These are phyloP conservation scores for Penicillium macrosclerotiorum DNA, from an alignment of 495 filamentous ascomycete genomes.

Conservation along the genomic window DNA sequence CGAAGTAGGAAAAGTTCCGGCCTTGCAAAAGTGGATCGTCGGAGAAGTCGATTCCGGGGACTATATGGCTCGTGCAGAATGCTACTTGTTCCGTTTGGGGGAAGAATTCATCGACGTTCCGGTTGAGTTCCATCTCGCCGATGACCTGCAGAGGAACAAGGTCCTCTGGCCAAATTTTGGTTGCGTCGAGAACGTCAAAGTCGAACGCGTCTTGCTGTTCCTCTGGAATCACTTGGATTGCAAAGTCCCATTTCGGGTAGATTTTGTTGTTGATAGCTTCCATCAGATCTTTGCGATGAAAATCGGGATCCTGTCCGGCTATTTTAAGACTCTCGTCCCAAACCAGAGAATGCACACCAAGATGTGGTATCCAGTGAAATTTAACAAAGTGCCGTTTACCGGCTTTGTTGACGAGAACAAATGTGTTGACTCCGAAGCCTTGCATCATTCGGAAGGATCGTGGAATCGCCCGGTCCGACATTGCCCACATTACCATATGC, in stretches of 20 bases:
- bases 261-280: conserved; percentile 70
- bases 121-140: conserved; percentile 78
- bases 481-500: conserved; percentile 82
- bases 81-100: conserved; percentile 76
- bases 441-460: conserved; percentile 87
- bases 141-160: conserved; percentile 75
- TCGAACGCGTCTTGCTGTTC: conserved; percentile 75
- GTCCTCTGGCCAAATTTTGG: conserved; percentile 89
- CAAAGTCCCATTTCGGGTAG: conserved; percentile 80
- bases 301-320: conserved; percentile 78
- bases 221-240: conserved; percentile 73
- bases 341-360: conserved; percentile 80
- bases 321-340: conserved; percentile 90
- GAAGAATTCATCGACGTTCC: conserved; percentile 84
- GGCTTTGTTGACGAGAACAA: conserved; percentile 65
- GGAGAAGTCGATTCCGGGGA: conserved; percentile 85
- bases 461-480: conserved; percentile 78
- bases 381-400: conserved; percentile 78
- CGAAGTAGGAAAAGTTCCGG: conserved; percentile 84
- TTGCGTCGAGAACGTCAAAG: conserved; percentile 86
- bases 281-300: conserved; percentile 79
- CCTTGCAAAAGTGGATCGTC: conserved; percentile 82
- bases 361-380: conserved; percentile 72
- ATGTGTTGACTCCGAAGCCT: conserved; percentile 88
- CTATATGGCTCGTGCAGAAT: conserved; percentile 82